Evolutionary conservation across 106 monocot genomes (phyloP), one percentile per base, ranked within the genome.

Genomic region (Triglochin maritima): DNA sequence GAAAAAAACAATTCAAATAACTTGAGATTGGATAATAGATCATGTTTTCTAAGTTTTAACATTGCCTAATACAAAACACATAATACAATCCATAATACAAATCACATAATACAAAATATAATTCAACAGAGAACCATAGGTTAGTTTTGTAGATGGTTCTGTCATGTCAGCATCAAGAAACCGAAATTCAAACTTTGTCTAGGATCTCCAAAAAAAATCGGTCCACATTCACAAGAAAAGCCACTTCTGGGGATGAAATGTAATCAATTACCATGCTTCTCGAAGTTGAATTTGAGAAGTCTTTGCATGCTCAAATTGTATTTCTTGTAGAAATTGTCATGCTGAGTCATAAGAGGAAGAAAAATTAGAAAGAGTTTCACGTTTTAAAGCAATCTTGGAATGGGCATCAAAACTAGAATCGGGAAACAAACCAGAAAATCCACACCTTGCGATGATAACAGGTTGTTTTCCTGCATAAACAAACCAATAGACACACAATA

Each of bases 271-370:
- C 45, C 58, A 83, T 67, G 43, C 15, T 51, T 9, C 3, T 61
- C 13, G 3, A n/a, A 55, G 55, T 55, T 10, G 77, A 72, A 69
- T 71, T 60, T 6, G 87, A 3, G 68, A 85, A 85, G 4, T 15
- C 79, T 62, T n/a, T 60, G 73, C 87, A 95, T 90, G 79, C 78
- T 95, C 57, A 95, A 63, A 54, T 90, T 90, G 47, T 85, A 81
- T 16, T 81, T 75, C 6, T 65, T 77, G 77, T 90, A 95, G 79
- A 95, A 95, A 9, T 57, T 43, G 63, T 82, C 87, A 76, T 95
- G 66, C 95, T 95, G 82, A 69, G 13, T 13, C 14, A 46, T 16
- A 63, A 61, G 11, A 68, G 61, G 46, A 50, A 9, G 4, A 64
- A 16, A 7, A 2, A 17, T 7, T 6, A 48, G 6, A 2, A 4